Evolutionary conservation across 371 early-diverging fungal genomes (phyloP).

Genomic region (Mortierella sp.): DNA sequence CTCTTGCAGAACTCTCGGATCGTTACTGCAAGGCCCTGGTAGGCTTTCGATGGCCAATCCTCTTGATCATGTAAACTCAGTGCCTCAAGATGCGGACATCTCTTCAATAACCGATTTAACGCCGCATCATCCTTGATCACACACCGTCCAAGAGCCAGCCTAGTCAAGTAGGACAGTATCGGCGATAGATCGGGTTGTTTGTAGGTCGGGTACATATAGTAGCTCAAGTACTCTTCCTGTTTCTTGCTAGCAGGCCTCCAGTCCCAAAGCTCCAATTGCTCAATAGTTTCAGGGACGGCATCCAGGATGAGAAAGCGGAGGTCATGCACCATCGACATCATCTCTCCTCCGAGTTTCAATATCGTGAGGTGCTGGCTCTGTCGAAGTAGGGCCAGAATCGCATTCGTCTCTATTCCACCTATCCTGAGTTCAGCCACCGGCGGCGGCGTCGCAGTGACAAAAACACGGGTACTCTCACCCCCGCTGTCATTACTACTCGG

Average conservation of each 20-base stretch:
- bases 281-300: not conserved
- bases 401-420: not conserved
- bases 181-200: not conserved
- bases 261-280: conserved; percentile 1
- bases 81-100: not conserved
- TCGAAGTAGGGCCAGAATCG: not conserved
- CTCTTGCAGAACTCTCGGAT: not conserved
- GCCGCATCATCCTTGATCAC: not conserved
- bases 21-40: not conserved
- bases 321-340: conserved; percentile 4
- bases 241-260: not conserved
- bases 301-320: not conserved
- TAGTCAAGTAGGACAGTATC: not conserved
- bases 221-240: not conserved
- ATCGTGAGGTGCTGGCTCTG: not conserved
- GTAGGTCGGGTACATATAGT: not conserved
- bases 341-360: conserved; percentile 3
- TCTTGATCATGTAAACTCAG: not conserved
- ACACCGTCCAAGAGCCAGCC: not conserved
- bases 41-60: not conserved
- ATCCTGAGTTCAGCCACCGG: not conserved
- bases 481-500: not conserved
- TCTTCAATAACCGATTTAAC: not conserved
- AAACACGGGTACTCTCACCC: not conserved
- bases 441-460: not conserved